phyloP scores from a whole-genome alignment of 495 filamentous ascomycete species.

The Pseudomonodictys pantanalensis region DNA sequence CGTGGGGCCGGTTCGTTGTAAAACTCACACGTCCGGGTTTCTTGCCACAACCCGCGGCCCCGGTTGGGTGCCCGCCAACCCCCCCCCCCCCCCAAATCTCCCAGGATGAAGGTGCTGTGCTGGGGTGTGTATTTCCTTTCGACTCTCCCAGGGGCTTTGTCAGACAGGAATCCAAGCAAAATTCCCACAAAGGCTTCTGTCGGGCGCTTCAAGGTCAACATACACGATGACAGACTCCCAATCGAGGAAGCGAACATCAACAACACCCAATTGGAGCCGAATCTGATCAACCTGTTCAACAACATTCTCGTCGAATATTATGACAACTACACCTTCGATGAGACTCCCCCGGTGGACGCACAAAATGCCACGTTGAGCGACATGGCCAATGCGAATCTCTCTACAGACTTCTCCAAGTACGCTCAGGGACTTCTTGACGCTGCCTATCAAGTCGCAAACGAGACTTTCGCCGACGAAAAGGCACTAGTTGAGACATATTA shows the following conservation, averaged over 20 bases:
- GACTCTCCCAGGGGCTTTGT: too few species aligned
- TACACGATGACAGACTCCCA: background rate
- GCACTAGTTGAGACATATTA: background rate
- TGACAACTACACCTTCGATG: background rate
- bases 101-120: too few species aligned
- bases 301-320: background rate
- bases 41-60: too few species aligned
- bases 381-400: background rate
- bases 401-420: background rate
- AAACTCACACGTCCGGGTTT: too few species aligned
- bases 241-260: background rate
- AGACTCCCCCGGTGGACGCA: background rate
- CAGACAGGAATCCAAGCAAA: too few species aligned
- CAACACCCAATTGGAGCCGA: background rate
- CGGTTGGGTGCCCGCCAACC: too few species aligned
- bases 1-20: too few species aligned
- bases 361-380: background rate
- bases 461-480: too few species aligned
- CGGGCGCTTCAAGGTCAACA: background rate
- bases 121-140: too few species aligned
- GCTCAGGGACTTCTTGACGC: background rate
- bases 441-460: too few species aligned
- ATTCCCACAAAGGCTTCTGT: background rate
- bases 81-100: too few species aligned
- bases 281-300: background rate